Evolutionary conservation across 306 rosid genomes (phyloP).

Genomic region (Rubus idaeus): DNA sequence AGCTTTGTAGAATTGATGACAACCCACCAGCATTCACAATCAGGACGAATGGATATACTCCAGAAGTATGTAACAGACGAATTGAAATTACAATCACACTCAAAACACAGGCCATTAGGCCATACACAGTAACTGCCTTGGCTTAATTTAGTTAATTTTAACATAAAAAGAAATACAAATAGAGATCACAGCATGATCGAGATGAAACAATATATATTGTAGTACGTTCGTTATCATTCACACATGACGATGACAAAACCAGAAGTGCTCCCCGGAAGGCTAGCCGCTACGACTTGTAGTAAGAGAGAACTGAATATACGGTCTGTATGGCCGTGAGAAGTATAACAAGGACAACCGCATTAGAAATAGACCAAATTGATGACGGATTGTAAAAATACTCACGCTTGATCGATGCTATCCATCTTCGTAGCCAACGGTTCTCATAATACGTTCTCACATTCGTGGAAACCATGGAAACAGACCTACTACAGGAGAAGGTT

Average conservation of each 20-base stretch:
- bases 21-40: no score
- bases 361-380: background rate
- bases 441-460: fast-evolving
- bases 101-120: no score
- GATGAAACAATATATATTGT: no score
- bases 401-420: background rate
- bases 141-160: no score
- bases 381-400: slow-evolving; percentile 1
- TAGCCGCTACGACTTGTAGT: background rate
- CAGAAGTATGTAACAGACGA: no score
- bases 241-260: background rate
- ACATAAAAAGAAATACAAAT: no score
- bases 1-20: no score
- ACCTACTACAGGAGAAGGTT: background rate
- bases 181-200: no score
- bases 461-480: background rate
- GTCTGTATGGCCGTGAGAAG: background rate
- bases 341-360: background rate
- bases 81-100: no score
- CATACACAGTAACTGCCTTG: no score
- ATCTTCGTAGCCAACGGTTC: background rate
- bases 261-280: background rate
- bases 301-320: background rate
- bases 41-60: no score
- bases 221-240: no score